Base-by-base conservation (phyloP, 352 stramenopile species). In the Sclerospora graminicola region DNA sequence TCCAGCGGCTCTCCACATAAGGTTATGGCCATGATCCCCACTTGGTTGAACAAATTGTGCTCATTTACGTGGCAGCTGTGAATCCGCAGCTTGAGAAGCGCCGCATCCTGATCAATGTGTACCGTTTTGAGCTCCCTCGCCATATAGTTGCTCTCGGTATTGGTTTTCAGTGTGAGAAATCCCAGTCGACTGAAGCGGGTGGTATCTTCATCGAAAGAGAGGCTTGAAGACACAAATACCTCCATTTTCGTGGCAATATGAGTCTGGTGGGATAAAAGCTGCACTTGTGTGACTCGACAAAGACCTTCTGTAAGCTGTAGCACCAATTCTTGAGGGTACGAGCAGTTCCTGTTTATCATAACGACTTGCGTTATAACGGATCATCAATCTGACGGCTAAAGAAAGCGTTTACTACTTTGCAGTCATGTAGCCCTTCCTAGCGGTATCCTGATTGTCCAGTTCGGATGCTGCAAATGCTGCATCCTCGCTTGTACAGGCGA, bases 181-280 rank as follows among this genome's bases (percentile, higher is more conserved):
- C 89, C 89, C 29, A 97, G 63, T 0, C 88, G 61, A 34, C 64
- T 51, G 47, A 91, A 97, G 23, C 54, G 33, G 5, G 77, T 78
- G 34, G 68, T 53, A 4, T 78, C 45, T 34, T 21, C 35, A 0
- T 60, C 19, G 8, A 82, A 62, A 10, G 29, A 54, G 5, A 48
- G 33, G 11, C 76, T 54, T 23, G 51, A 61, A 13, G 80, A 82
- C 27, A 97, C 61, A 45, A 93, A 97, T 1, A 97, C 62, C 50
- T 97, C 90, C 38, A 97, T 89, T 47, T 92, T 95, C 42, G 82
- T 90, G 32, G 88, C 75, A 37, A 97, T 96, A 49, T 96, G 85
- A 14, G 63, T 89, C 66, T 97, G 77, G 42, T 97, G 89, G 5
- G 82, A 95, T 18, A 97, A 63, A 19, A 97, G 59, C 43, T 97